Evolutionary conservation across 768 basidiomycete genomes (phyloP).

Genomic region (Lenzites betulinus): DNA sequence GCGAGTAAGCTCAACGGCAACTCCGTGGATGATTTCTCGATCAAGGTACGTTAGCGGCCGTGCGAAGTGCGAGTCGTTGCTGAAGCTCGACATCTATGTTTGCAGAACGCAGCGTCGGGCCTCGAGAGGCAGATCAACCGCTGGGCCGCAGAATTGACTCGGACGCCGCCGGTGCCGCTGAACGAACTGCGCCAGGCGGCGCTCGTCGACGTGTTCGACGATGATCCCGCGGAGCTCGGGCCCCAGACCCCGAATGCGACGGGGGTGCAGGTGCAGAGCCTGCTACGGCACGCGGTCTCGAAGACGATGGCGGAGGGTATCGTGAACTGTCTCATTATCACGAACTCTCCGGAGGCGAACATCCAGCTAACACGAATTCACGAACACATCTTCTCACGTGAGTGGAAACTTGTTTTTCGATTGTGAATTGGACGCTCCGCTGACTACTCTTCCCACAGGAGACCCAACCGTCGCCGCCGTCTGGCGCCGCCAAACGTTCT

Average conservation of each 20-base stretch:
- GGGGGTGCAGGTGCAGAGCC: slow-evolving; percentile 75
- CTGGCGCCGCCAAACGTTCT: slow-evolving; percentile 89
- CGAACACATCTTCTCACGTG: slow-evolving; percentile 84
- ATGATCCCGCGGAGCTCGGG: slow-evolving; percentile 45
- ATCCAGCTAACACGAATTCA: slow-evolving; percentile 83
- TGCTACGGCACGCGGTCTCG: slow-evolving; percentile 79
- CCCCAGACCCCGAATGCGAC: slow-evolving; percentile 33
- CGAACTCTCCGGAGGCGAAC: slow-evolving; percentile 84
- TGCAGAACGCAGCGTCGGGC: slow-evolving; percentile 76
- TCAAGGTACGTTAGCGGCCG: slow-evolving; percentile 52
- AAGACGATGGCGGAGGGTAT: slow-evolving; percentile 77
- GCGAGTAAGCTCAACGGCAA: slow-evolving; percentile 50
- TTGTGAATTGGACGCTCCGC: too few species aligned
- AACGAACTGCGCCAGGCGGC: slow-evolving; percentile 58
- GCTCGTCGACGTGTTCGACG: slow-evolving; percentile 57
- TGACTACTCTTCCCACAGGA: slow-evolving; percentile 43
- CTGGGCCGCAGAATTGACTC: slow-evolving; percentile 80
- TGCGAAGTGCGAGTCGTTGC: neutral
- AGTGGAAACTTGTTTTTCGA: slow-evolving; percentile 32
- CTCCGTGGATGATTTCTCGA: slow-evolving; percentile 86
- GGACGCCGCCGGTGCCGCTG: slow-evolving; percentile 54
- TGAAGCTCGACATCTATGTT: neutral
- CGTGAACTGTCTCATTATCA: slow-evolving; percentile 84
- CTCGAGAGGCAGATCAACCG: slow-evolving; percentile 84
- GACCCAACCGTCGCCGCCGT: slow-evolving; percentile 88